phyloP scores from a whole-genome alignment of 2,329 filamentous ascomycete genomes.

The Fusarium sp. region DNA sequence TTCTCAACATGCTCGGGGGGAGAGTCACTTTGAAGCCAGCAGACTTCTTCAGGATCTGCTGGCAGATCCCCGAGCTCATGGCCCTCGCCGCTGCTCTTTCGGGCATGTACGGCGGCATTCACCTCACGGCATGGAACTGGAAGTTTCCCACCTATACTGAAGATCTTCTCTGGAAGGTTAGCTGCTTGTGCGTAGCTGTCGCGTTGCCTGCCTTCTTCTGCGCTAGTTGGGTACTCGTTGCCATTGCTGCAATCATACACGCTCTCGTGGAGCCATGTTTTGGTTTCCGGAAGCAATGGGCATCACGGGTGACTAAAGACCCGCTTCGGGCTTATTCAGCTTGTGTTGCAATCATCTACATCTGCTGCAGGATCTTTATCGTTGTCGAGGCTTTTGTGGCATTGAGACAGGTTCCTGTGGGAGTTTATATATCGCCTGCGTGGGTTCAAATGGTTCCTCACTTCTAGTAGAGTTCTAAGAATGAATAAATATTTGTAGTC shows the following conservation, averaged over 20 bases:
- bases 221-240: neutral
- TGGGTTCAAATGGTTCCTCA: conserved; percentile 17
- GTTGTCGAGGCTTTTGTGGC: conserved; percentile 1
- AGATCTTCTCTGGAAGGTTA: neutral
- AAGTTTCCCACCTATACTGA: neutral
- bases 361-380: neutral
- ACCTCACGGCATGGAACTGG: neutral
- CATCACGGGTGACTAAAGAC: neutral
- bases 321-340: neutral
- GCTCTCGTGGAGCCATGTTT: neutral
- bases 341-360: neutral
- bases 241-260: neutral
- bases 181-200: neutral
- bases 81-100: neutral
- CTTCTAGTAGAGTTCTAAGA: neutral
- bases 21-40: neutral
- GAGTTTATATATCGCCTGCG: conserved; percentile 1
- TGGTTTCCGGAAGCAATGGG: neutral
- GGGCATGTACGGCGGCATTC: neutral
- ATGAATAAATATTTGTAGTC: neutral
- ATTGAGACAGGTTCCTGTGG: conserved; percentile 8
- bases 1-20: neutral
- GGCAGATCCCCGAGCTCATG: neutral
- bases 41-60: neutral
- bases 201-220: neutral